Evolutionary conservation across 140 eudicot genomes (phyloP), one percentile per base, ranked within the genome.

Genomic region (Senecio squalidus): DNA sequence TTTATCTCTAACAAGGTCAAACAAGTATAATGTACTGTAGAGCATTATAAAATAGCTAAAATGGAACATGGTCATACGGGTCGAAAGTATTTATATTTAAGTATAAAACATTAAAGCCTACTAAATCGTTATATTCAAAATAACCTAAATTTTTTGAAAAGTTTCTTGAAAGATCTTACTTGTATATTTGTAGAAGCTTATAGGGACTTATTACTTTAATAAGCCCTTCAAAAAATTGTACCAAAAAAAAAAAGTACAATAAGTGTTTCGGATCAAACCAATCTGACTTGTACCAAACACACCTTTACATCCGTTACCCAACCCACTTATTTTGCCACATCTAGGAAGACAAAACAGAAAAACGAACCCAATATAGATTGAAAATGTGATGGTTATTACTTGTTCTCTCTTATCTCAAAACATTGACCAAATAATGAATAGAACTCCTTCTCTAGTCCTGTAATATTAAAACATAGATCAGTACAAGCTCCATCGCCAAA

Each of bases 371-470:
- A 48, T 11, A 60, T 20, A 54, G 60, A 68, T 64, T 22, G 48
- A 53, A 56, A n/a, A 59, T 9, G 22, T 31, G 54, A 75, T 48
- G 69, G 23, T 47, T 45, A 24, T 62, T 67, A 91, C 98, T 86
- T 83, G 79, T 86, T 91, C 74, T 91, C 79, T 81, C 84, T 91
- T 81, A 50, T 73, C 81, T 91, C 98, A 30, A 83, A 79, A 51
- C 98, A 91, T 60, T 72, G 90, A 39, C 84, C 96, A 73, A 81
- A 81, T 66, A 86, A 80, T 57, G 94, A 83, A 72, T 78, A 81
- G 46, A 91, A 91, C 75, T 91, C 96, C 80, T 86, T 86, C 69
- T 91, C 98, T 3, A 80, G 79, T 41, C 98, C 98, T 91, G 84
- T 34, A 80, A 75, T 25, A 18, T 66, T 28, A 47, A 31, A 17